These are phyloP conservation scores for Phytophthora pluvialis DNA, from an alignment of 352 stramenopile genomes.

Conservation along the genomic window DNA sequence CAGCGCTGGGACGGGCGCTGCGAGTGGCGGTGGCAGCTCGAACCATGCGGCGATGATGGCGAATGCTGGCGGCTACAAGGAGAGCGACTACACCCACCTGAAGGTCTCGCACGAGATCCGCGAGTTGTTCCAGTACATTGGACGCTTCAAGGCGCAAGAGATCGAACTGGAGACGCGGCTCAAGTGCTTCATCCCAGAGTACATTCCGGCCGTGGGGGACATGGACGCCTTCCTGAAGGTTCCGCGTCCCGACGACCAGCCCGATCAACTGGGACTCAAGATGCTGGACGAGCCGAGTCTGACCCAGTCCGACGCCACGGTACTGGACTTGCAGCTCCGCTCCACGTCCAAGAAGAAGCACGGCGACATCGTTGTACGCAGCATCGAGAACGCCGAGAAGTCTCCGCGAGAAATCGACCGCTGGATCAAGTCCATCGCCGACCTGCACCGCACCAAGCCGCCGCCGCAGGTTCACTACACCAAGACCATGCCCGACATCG, in stretches of 20 bases:
- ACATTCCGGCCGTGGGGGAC: constrained; percentile 95
- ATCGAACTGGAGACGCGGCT: constrained; percentile 95
- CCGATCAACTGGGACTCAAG: constrained; percentile 92
- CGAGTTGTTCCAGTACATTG: constrained; percentile 95
- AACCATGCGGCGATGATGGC: constrained; percentile 68
- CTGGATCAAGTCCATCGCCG: constrained; percentile 96
- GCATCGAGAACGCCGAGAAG: constrained; percentile 95
- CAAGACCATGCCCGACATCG: constrained; percentile 95
- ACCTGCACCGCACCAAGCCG: constrained; percentile 94
- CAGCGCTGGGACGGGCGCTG: constrained; percentile 20
- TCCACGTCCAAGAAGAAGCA: constrained; percentile 95
- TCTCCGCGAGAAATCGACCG: constrained; percentile 93
- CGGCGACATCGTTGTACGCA: constrained; percentile 91
- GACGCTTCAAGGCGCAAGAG: constrained; percentile 95
- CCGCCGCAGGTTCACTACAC: constrained; percentile 93
- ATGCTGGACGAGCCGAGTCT: constrained; percentile 94
- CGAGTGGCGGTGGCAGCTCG: constrained; percentile 26
- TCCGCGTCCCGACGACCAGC: constrained; percentile 90
- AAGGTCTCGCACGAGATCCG: constrained; percentile 91
- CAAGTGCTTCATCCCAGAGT: constrained; percentile 97
- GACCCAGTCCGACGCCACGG: constrained; percentile 93
- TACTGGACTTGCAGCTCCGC: constrained; percentile 95
- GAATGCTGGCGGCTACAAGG: constrained; percentile 83
- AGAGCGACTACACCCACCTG: constrained; percentile 87
- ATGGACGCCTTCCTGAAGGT: constrained; percentile 98